A percentile compares a stretch with the other conserved stretches of the same genome.
phyloP scores from a whole-genome alignment of 305 asterid species.

The Fraxinus floribunda region DNA sequence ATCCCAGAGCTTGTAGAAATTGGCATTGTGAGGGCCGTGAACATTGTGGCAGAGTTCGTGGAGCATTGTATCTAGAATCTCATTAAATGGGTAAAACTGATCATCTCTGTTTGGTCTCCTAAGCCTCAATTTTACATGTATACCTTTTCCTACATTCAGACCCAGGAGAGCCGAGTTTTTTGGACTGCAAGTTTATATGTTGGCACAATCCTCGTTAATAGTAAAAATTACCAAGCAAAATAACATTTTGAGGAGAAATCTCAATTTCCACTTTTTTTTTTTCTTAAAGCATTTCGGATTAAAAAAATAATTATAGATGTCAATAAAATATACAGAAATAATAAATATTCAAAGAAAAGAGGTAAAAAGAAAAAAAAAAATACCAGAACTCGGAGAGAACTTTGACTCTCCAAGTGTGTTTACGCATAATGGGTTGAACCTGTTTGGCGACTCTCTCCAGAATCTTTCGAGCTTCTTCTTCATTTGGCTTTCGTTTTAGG shows the following conservation, averaged over 20 bases:
- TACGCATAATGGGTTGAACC: constrained; percentile 93
- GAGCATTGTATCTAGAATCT: background rate
- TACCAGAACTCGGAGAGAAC: constrained; percentile 87
- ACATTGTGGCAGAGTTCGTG: constrained; percentile 91
- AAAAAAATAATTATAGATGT: background rate
- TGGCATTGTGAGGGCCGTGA: constrained; percentile 84
- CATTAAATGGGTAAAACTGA: constrained; percentile 65
- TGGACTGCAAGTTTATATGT: constrained; percentile 51
- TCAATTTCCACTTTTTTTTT: background rate
- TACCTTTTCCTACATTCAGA: constrained; percentile 75
- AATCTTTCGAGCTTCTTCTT: constrained; percentile 70
- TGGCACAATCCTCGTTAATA: background rate
- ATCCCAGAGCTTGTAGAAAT: constrained; percentile 95
- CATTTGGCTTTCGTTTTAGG: constrained; percentile 67
- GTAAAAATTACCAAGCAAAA: background rate
- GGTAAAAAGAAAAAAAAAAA: background rate
- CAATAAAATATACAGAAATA: background rate
- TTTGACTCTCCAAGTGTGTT: constrained; percentile 93
- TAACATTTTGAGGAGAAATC: background rate
- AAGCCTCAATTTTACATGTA: constrained; percentile 80
- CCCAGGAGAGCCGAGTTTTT: constrained; percentile 60
- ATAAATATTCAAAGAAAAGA: background rate
- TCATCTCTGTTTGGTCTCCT: constrained; percentile 67
- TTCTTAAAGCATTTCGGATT: background rate
- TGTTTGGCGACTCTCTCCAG: constrained; percentile 71